Conservation (phyloP, 2,329 filamentous ascomycete genomes). For the Pezicula radicicola region DNA sequence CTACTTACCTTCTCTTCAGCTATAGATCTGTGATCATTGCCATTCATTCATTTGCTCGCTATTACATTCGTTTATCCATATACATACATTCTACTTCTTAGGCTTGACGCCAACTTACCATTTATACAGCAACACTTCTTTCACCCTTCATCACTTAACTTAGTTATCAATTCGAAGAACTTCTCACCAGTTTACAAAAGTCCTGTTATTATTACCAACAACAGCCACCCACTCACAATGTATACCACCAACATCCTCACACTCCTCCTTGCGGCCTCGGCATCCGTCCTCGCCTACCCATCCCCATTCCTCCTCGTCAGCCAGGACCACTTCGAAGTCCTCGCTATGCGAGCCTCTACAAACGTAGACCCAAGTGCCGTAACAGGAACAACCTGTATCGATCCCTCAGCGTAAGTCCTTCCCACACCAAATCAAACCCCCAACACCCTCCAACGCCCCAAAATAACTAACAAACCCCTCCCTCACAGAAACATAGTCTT, state of each 20-base stretch:
- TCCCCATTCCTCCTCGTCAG: constrained; percentile 28
- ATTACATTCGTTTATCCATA: neutral
- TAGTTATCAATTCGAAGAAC: neutral
- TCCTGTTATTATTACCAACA: no score
- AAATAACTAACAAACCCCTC: neutral
- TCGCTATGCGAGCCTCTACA: constrained; percentile 36
- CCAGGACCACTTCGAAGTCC: constrained; percentile 42
- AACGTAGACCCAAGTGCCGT: constrained; percentile 39
- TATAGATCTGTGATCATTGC: constrained; percentile 15
- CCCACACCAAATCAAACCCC: neutral
- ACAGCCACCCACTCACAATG: constrained; percentile 27
- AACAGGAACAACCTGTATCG: constrained; percentile 36
- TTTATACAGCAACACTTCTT: neutral
- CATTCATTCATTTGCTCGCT: constrained; percentile 9
- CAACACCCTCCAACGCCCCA: neutral
- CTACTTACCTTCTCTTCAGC: constrained; percentile 7
- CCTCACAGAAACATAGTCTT: constrained; percentile 8
- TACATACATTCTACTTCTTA: neutral
- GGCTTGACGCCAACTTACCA: neutral
- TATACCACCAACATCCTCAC: constrained; percentile 16
- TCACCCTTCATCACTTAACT: neutral
- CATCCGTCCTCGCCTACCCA: constrained; percentile 27
- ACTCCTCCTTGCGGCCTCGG: constrained; percentile 29
- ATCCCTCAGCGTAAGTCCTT: constrained; percentile 36
- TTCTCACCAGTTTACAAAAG: constrained; percentile 3